A percentile compares a stretch with the other conserved stretches of the same genome.
Conservation (phyloP, 1,139 yeast species). For the Zygosaccharomyces sapae region DNA sequence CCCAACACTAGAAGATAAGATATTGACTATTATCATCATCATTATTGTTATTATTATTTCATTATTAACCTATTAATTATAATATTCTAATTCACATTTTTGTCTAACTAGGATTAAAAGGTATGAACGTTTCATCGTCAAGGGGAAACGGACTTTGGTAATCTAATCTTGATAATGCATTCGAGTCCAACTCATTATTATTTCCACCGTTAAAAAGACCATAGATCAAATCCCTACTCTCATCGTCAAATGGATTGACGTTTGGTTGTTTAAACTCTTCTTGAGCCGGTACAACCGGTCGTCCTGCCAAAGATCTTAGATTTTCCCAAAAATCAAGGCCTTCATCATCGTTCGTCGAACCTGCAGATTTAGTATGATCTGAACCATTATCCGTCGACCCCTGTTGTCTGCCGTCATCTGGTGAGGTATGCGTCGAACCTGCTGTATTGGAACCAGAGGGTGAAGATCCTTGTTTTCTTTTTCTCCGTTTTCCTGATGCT, state of each 20-base stretch:
- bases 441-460: slow-evolving; percentile 12
- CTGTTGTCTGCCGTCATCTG: slow-evolving; percentile 31
- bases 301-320: slow-evolving; percentile 47
- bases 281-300: slow-evolving; percentile 20
- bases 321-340: slow-evolving; percentile 71
- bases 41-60: not conserved
- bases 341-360: slow-evolving; percentile 40
- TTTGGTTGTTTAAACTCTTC: slow-evolving; percentile 12
- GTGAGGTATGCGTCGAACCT: slow-evolving; percentile 24
- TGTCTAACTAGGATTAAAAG: slow-evolving; percentile 38
- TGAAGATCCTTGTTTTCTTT: slow-evolving; percentile 8
- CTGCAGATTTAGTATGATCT: slow-evolving; percentile 11
- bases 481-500: slow-evolving; percentile 16
- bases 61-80: not conserved
- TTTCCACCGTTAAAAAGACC: slow-evolving; percentile 13
- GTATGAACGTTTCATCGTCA: slow-evolving; percentile 31
- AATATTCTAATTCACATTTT: not conserved
- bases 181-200: slow-evolving; percentile 1
- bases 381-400: slow-evolving; percentile 6
- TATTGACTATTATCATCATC: too few species aligned
- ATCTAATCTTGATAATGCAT: not conserved
- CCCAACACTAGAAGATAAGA: too few species aligned
- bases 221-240: slow-evolving; percentile 22
- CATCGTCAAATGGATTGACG: slow-evolving; percentile 21
- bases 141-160: slow-evolving; percentile 1